phyloP scores from a whole-genome alignment of 176 grass and related monocot genomes.

The Olyra latifolia region DNA sequence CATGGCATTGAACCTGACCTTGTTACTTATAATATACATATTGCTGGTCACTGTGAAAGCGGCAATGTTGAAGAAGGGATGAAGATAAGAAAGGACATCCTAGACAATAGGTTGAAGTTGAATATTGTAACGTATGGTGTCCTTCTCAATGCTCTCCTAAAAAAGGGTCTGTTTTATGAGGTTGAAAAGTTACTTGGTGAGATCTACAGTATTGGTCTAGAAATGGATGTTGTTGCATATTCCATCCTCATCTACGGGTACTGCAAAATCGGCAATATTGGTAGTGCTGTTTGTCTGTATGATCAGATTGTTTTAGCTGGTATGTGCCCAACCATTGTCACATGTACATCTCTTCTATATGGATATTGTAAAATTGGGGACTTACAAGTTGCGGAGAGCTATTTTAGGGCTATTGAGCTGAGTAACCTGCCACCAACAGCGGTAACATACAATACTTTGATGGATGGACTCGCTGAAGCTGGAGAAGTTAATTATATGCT shows the following conservation, averaged over 20 bases:
- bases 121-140: conserved; percentile 92
- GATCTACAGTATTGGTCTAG: conserved; percentile 68
- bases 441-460: conserved; percentile 74
- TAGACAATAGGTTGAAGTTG: conserved; percentile 62
- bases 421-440: conserved; percentile 60
- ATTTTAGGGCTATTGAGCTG: conserved; percentile 57
- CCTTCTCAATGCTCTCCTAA: conserved; percentile 74
- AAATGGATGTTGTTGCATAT: conserved; percentile 90
- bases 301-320: conserved; percentile 54
- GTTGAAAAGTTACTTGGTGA: conserved; percentile 74
- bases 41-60: conserved; percentile 62
- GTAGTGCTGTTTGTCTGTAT: conserved; percentile 70
- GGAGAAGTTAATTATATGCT: conserved; percentile 47
- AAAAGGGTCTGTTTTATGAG: conserved; percentile 65
- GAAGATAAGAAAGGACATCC: conserved; percentile 71
- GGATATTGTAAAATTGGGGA: conserved; percentile 82
- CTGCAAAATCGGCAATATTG: conserved; percentile 72
- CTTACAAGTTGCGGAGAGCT: conserved; percentile 42
- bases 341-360: conserved; percentile 86
- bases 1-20: conserved; percentile 73
- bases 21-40: conserved; percentile 87
- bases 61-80: conserved; percentile 82
- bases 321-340: conserved; percentile 72
- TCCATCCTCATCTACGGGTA: conserved; percentile 86
- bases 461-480: conserved; percentile 77